phyloP scores from a whole-genome alignment of 441 rosid genomes.

The Bocquillonia castaneifolia region DNA sequence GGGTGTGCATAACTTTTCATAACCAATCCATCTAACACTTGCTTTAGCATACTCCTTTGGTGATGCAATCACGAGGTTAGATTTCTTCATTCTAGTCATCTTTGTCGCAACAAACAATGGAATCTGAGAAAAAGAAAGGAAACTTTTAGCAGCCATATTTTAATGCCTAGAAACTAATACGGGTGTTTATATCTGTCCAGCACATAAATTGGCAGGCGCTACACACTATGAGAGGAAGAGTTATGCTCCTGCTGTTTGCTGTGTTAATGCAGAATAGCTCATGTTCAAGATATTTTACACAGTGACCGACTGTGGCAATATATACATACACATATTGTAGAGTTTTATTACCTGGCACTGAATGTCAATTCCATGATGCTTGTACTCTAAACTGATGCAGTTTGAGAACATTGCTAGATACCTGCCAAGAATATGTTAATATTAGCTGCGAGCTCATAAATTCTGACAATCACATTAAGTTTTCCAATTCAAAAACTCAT shows the following conservation, averaged over 20 bases:
- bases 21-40: constrained; percentile 51
- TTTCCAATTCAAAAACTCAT: background rate
- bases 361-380: constrained; percentile 52
- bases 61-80: constrained; percentile 45
- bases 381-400: constrained; percentile 60
- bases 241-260: background rate
- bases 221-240: too few relatives aligned
- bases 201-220: too few relatives aligned
- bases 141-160: too few relatives aligned
- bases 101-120: constrained; percentile 70
- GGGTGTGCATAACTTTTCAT: constrained; percentile 56
- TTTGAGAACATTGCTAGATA: constrained; percentile 58
- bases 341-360: constrained; percentile 65
- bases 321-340: background rate
- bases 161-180: too few relatives aligned
- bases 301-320: too few relatives aligned
- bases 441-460: background rate
- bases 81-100: constrained; percentile 45
- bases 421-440: constrained; percentile 21
- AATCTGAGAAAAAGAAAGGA: constrained; percentile 29
- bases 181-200: too few relatives aligned
- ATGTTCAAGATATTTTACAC: too few relatives aligned
- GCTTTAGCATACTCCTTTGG: constrained; percentile 53
- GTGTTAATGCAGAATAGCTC: too few relatives aligned
- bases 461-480: background rate